These are phyloP conservation scores for Solanum raphanifolium DNA, from an alignment of 257 asterid species.

Conservation along the genomic window DNA sequence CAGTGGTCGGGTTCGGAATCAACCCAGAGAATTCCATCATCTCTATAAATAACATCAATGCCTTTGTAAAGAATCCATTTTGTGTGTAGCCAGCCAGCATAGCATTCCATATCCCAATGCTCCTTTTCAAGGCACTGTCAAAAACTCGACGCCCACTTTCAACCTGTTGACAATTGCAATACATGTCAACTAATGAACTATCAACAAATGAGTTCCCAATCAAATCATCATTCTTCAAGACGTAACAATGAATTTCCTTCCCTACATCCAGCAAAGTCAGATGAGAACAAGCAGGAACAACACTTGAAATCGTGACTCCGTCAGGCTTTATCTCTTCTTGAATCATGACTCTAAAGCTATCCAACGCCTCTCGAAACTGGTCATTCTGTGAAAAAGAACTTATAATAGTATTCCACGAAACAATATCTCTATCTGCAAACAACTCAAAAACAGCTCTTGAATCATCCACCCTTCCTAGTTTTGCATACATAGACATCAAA, in stretches of 20 bases:
- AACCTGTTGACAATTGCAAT: slow-evolving; percentile 73
- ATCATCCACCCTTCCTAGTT: slow-evolving; percentile 48
- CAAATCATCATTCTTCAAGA: slow-evolving; percentile 46
- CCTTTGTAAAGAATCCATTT: slow-evolving; percentile 51
- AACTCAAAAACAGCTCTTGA: slow-evolving; percentile 44
- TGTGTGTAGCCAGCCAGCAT: slow-evolving; percentile 86
- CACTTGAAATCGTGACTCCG: slow-evolving; percentile 70
- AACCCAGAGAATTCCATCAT: slow-evolving; percentile 32
- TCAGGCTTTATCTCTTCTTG: slow-evolving; percentile 58
- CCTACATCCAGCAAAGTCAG: slow-evolving; percentile 63
- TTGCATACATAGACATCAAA: slow-evolving; percentile 82
- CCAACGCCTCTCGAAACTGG: slow-evolving; percentile 56
- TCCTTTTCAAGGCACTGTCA: slow-evolving; percentile 33
- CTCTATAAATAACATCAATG: slow-evolving; percentile 47
- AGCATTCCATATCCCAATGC: slow-evolving; percentile 73
- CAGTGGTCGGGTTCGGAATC: slow-evolving; percentile 58
- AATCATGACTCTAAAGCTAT: slow-evolving; percentile 41
- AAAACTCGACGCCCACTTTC: slow-evolving; percentile 49
- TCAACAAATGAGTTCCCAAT: slow-evolving; percentile 59
- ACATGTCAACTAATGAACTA: slow-evolving; percentile 85
- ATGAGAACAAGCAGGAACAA: slow-evolving; percentile 81
- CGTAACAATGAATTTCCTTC: slow-evolving; percentile 64
- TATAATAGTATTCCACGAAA: slow-evolving; percentile 82
- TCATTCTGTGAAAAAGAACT: slow-evolving; percentile 40
- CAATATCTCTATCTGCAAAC: slow-evolving; percentile 47